These are phyloP conservation scores for Musa schizocarpa DNA, from an alignment of 176 grass and related monocot species.

Conservation along the genomic window DNA sequence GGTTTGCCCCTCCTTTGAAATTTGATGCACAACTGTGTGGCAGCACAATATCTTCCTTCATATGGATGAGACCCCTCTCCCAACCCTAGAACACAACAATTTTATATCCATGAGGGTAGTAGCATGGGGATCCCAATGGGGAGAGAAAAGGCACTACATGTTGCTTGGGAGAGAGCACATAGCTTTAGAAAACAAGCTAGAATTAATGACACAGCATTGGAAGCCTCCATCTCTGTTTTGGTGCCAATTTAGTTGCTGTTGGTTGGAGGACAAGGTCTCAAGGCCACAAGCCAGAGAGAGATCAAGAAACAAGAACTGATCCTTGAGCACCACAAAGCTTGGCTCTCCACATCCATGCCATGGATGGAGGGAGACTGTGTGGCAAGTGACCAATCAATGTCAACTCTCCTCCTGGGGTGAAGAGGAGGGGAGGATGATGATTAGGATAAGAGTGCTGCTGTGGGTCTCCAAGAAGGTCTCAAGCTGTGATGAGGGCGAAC, in stretches of 20 bases:
- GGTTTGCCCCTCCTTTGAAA: too few relatives aligned
- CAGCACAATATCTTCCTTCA: too few relatives aligned
- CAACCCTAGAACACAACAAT: too few relatives aligned
- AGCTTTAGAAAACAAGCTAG: background rate
- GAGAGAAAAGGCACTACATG: too few relatives aligned
- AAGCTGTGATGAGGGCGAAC: too few relatives aligned
- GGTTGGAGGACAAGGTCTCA: too few relatives aligned
- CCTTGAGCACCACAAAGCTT: background rate
- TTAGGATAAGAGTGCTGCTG: too few relatives aligned
- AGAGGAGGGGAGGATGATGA: background rate
- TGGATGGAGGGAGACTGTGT: slow-evolving; percentile 1
- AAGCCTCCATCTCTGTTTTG: slow-evolving; percentile 12
- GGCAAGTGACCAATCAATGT: slow-evolving; percentile 12
- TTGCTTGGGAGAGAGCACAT: background rate
- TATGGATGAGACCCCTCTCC: too few relatives aligned
- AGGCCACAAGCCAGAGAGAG: too few relatives aligned
- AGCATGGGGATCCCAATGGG: too few relatives aligned
- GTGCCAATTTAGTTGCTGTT: background rate
- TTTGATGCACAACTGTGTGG: too few relatives aligned
- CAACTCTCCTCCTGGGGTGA: slow-evolving; percentile 6
- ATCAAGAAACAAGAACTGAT: background rate
- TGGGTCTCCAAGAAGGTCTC: background rate
- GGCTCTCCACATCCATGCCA: background rate
- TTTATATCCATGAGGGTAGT: too few relatives aligned
- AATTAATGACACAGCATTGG: slow-evolving; percentile 26